Evolutionary conservation across 1,284 basidiomycete species (phyloP).

Genomic region (Psilocybe mexicana): DNA sequence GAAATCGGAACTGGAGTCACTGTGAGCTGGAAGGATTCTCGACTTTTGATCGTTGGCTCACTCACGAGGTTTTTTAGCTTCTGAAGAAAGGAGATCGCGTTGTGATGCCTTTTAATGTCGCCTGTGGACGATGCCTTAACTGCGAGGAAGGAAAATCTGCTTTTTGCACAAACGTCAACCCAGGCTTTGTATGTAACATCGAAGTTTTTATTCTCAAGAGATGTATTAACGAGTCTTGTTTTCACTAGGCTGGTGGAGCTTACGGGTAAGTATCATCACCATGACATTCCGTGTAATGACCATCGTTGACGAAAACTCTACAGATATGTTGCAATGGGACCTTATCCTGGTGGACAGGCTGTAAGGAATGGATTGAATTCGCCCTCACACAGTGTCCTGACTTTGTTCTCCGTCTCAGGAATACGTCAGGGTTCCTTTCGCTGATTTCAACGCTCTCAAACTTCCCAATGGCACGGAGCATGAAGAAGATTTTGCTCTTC

Average conservation of each 20-base stretch:
- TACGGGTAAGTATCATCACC: conserved; percentile 35
- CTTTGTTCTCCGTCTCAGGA: conserved; percentile 31
- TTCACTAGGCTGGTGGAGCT: conserved; percentile 43
- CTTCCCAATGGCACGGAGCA: conserved; percentile 52
- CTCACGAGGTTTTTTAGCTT: conserved; percentile 29
- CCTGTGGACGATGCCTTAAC: conserved; percentile 54
- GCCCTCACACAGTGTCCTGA: neutral
- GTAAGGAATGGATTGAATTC: conserved; percentile 24
- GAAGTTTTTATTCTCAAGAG: neutral
- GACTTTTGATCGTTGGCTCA: neutral
- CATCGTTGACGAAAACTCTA: no score
- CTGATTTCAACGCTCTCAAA: conserved; percentile 53
- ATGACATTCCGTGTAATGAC: neutral
- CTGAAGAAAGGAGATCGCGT: conserved; percentile 53
- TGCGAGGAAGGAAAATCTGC: conserved; percentile 52
- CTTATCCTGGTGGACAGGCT: conserved; percentile 53
- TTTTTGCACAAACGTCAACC: conserved; percentile 56
- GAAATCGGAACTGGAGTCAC: conserved; percentile 45
- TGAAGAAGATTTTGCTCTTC: conserved; percentile 54
- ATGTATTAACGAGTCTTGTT: neutral
- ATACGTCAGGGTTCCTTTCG: conserved; percentile 54
- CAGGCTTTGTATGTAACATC: conserved; percentile 47
- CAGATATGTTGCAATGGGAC: conserved; percentile 53
- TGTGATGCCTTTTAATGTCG: conserved; percentile 59
- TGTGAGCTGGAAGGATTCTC: conserved; percentile 25